Conservation (phyloP, 441 rosid genomes). For the Isatis lusitanica region DNA sequence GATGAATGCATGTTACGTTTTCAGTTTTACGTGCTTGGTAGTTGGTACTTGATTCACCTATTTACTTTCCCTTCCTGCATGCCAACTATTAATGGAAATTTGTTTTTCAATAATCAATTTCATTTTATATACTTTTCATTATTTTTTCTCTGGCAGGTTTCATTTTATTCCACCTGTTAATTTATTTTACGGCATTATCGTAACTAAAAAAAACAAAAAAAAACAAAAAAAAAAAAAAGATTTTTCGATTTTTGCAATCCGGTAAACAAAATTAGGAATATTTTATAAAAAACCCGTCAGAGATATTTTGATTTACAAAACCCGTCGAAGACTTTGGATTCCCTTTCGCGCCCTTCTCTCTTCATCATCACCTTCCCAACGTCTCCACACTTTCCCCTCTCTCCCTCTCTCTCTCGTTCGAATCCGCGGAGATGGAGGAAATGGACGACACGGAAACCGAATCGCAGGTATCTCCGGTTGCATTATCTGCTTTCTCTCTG, state of each 20-base stretch:
- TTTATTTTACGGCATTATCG: too few relatives aligned
- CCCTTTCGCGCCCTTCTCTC: conserved; percentile 23
- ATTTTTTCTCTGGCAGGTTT: too few relatives aligned
- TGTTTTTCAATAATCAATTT: too few relatives aligned
- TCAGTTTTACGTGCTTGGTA: too few relatives aligned
- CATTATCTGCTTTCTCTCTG: neutral
- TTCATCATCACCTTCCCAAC: conserved; percentile 24
- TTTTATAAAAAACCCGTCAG: neutral
- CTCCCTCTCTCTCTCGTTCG: conserved; percentile 15
- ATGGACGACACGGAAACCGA: conserved; percentile 67
- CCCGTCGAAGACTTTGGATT: neutral
- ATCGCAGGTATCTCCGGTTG: conserved; percentile 53
- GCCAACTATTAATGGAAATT: too few relatives aligned
- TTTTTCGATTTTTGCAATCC: neutral
- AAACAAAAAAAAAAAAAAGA: too few relatives aligned
- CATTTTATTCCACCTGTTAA: too few relatives aligned
- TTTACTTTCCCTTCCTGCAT: too few relatives aligned
- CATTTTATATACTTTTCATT: too few relatives aligned
- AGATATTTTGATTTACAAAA: neutral
- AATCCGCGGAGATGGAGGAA: conserved; percentile 47
- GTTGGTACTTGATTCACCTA: too few relatives aligned
- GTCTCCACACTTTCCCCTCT: neutral
- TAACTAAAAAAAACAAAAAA: too few relatives aligned
- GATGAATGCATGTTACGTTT: too few relatives aligned
- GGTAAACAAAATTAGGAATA: neutral